These are phyloP conservation scores for Trametopsis cervina DNA, from an alignment of 768 basidiomycete species.

Conservation along the genomic window DNA sequence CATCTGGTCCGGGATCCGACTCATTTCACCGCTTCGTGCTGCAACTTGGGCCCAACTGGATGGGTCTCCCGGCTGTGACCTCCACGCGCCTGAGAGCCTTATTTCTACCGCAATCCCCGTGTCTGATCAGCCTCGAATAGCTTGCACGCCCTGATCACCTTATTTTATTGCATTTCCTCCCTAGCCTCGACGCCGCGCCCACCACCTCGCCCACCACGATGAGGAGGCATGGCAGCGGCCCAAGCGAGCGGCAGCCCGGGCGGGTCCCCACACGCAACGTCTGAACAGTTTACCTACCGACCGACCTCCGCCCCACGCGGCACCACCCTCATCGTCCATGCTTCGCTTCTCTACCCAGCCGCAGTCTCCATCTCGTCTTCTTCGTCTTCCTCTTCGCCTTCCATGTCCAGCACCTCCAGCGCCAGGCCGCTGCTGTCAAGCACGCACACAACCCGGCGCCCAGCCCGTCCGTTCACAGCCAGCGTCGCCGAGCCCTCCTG, in stretches of 20 bases:
- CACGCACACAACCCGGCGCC: constrained; percentile 71
- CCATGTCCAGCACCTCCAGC: constrained; percentile 74
- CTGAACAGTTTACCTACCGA: background rate
- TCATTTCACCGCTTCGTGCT: background rate
- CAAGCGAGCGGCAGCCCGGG: background rate
- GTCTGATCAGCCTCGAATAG: too few species aligned
- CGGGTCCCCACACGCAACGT: background rate
- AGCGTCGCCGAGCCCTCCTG: constrained; percentile 40
- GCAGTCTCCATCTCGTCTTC: constrained; percentile 15
- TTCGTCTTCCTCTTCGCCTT: constrained; percentile 40
- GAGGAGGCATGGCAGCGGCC: too few species aligned
- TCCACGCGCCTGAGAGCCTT: constrained; percentile 7
- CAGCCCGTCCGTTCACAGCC: constrained; percentile 68
- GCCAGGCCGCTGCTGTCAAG: constrained; percentile 54
- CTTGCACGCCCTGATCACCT: constrained; percentile 7
- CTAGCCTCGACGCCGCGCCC: constrained; percentile 1
- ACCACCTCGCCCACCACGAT: constrained; percentile 3
- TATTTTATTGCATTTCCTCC: too few species aligned
- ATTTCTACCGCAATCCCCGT: constrained; percentile 15
- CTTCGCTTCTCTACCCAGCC: background rate
- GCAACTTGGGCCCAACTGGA: background rate
- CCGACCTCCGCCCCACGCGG: background rate
- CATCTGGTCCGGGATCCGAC: constrained; percentile 1
- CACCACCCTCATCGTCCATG: background rate
- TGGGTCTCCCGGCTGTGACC: constrained; percentile 13